Conservation (phyloP, 2,329 filamentous ascomycete genomes). For the Ceratocystis lukuohia region DNA sequence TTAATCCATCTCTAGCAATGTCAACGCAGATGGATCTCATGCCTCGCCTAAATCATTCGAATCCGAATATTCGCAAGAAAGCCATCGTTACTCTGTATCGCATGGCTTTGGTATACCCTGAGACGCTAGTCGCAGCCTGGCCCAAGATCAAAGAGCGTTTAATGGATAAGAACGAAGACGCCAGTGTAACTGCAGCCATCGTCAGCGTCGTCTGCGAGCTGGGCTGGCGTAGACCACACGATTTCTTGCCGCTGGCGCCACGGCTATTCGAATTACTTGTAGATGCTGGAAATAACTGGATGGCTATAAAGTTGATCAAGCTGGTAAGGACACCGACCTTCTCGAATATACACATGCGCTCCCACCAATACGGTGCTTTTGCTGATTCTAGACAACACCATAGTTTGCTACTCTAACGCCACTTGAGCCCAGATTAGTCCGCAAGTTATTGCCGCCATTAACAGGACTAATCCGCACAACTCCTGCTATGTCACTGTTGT, state of each 20-base stretch:
- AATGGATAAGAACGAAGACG: conserved; percentile 79
- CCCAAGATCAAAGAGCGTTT: conserved; percentile 92
- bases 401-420: conserved; percentile 92
- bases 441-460: conserved; percentile 79
- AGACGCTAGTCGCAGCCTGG: conserved; percentile 84
- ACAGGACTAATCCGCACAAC: conserved; percentile 91
- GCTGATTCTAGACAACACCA: not conserved
- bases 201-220: conserved; percentile 95
- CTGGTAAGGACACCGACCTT: conserved; percentile 43
- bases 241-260: conserved; percentile 85
- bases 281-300: conserved; percentile 94
- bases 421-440: conserved; percentile 77
- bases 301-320: conserved; percentile 99
- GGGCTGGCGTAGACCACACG: conserved; percentile 82
- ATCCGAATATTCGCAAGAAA: conserved; percentile 82
- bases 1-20: conserved; percentile 81
- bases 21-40: conserved; percentile 78
- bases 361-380: not conserved
- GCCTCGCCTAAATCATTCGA: conserved; percentile 73
- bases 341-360: not conserved
- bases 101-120: conserved; percentile 88
- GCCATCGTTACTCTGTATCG: conserved; percentile 89
- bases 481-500: conserved; percentile 91
- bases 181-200: conserved; percentile 87
- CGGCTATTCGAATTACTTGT: conserved; percentile 85